Percentiles rank a stretch among this genome's conserved stretches.
phyloP scores from a whole-genome alignment of 345 rosid species.

The Eucalyptus polyanthemos region DNA sequence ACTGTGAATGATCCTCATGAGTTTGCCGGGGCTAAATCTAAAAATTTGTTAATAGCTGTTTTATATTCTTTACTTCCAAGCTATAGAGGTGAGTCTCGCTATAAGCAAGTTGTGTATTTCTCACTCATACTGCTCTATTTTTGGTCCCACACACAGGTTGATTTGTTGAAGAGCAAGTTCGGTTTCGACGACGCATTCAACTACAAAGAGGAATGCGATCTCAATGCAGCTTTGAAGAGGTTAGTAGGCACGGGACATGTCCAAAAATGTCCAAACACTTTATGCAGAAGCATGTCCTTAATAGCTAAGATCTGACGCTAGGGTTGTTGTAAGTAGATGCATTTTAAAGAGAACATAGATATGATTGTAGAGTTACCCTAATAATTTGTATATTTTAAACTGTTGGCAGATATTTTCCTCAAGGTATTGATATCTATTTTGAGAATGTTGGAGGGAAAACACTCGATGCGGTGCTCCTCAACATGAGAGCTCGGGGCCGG shows the following conservation, averaged over 20 bases:
- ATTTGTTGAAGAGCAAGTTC: not conserved
- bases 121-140: not conserved
- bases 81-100: not conserved
- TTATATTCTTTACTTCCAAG: not conserved
- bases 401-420: slow-evolving; percentile 53
- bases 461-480: slow-evolving; percentile 48
- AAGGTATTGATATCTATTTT: slow-evolving; percentile 52
- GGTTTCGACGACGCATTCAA: not conserved
- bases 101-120: not conserved
- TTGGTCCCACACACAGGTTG: not conserved
- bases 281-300: not conserved
- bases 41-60: not conserved
- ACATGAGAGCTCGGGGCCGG: slow-evolving; percentile 46
- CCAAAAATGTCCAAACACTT: not conserved
- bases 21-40: not conserved
- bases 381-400: slow-evolving; percentile 46
- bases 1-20: not conserved
- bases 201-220: not conserved
- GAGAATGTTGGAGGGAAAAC: slow-evolving; percentile 65
- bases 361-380: slow-evolving; percentile 13
- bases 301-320: not conserved
- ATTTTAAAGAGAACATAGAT: not conserved
- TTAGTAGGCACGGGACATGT: not conserved
- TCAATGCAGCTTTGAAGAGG: not conserved
- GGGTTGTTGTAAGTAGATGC: not conserved